These are phyloP conservation scores for Lasiosphaeria ovina DNA, from an alignment of 495 filamentous ascomycete genomes.

Conservation along the genomic window DNA sequence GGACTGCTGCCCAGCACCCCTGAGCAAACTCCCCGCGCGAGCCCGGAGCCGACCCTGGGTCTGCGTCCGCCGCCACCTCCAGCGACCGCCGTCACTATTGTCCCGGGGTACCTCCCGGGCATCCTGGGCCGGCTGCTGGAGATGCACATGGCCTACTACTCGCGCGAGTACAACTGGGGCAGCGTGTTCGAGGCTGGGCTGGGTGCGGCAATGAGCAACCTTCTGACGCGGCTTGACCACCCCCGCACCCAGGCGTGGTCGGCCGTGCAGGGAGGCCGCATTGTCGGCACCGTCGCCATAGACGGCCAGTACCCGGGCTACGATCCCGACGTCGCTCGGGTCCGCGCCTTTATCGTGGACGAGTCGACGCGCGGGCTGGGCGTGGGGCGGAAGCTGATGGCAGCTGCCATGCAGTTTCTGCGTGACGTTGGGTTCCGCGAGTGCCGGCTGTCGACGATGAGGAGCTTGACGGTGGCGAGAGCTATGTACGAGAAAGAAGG, in stretches of 20 bases:
- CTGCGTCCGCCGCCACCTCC: neutral
- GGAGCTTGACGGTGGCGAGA: slow-evolving; percentile 19
- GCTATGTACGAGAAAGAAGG: slow-evolving; percentile 29
- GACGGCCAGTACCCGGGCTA: slow-evolving; percentile 22
- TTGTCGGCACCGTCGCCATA: slow-evolving; percentile 31
- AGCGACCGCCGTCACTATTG: slow-evolving; percentile 16
- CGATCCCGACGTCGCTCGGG: slow-evolving; percentile 12
- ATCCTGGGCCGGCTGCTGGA: slow-evolving; percentile 30
- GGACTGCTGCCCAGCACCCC: neutral
- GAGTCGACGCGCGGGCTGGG: slow-evolving; percentile 23
- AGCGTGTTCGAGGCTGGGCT: slow-evolving; percentile 25
- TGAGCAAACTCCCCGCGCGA: neutral
- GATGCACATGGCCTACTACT: slow-evolving; percentile 34
- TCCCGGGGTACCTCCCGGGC: slow-evolving; percentile 32
- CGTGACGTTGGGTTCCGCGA: slow-evolving; percentile 23
- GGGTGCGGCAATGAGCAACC: slow-evolving; percentile 8
- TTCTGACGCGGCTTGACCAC: slow-evolving; percentile 23
- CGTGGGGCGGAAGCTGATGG: slow-evolving; percentile 27
- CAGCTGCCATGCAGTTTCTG: slow-evolving; percentile 33
- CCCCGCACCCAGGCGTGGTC: slow-evolving; percentile 29
- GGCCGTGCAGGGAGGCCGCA: slow-evolving; percentile 24
- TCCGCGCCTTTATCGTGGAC: slow-evolving; percentile 37
- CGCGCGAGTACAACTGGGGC: slow-evolving; percentile 22
- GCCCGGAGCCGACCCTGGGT: neutral
- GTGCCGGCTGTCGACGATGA: slow-evolving; percentile 26